phyloP scores from a whole-genome alignment of 73 alveolate genomes.

The Blepharisma japonicum region DNA sequence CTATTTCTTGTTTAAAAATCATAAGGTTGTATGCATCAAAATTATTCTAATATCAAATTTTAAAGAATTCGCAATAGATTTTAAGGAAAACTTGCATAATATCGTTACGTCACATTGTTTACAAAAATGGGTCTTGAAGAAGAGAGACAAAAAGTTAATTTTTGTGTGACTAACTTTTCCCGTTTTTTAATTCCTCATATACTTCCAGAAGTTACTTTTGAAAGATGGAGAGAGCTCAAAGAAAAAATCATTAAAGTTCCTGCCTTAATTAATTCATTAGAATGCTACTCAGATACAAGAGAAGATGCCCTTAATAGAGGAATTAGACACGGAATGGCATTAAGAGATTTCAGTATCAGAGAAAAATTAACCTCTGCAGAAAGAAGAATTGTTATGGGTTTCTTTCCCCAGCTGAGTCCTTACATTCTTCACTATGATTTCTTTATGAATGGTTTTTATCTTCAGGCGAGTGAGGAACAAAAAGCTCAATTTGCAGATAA shows the following conservation, averaged over 20 bases:
- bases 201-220: background rate
- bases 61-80: no score
- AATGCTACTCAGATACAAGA: background rate
- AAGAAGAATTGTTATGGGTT: slow-evolving; percentile 14
- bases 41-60: no score
- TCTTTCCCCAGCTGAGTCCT: background rate
- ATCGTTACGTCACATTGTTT: no score
- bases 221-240: background rate
- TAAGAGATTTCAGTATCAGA: slow-evolving; percentile 1
- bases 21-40: no score
- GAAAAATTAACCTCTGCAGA: slow-evolving; percentile 6
- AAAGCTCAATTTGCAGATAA: slow-evolving; percentile 43
- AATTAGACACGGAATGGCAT: background rate
- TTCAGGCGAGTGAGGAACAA: slow-evolving; percentile 60
- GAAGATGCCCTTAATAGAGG: slow-evolving; percentile 1
- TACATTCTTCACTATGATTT: slow-evolving; percentile 23
- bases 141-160: no score
- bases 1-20: no score
- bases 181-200: background rate
- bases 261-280: background rate
- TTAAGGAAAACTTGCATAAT: no score
- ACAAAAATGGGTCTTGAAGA: no score
- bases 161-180: no score
- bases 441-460: background rate
- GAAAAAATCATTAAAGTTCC: slow-evolving; percentile 1